These are phyloP conservation scores for Aspergillus calidoustus DNA, from an alignment of 2,329 filamentous ascomycete species.

Conservation along the genomic window DNA sequence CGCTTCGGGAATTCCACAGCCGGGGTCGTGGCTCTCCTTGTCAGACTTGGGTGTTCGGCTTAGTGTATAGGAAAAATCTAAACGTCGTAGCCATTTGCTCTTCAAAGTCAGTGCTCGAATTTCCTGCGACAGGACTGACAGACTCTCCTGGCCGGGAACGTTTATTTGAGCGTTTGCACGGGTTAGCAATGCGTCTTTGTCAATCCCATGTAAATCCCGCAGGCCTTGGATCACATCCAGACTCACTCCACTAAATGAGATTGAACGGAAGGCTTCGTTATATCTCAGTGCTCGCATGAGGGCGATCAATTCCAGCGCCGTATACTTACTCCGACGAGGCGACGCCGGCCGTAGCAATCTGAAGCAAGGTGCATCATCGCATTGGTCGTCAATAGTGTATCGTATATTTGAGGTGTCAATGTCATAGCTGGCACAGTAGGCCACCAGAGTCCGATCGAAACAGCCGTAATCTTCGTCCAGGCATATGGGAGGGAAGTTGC, in stretches of 20 bases:
- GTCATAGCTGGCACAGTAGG: constrained; percentile 72
- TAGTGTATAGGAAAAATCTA: constrained; percentile 69
- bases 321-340: constrained; percentile 58
- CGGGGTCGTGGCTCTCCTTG: constrained; percentile 59
- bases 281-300: constrained; percentile 72
- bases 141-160: constrained; percentile 56
- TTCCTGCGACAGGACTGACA: constrained; percentile 70
- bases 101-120: constrained; percentile 69
- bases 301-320: constrained; percentile 66
- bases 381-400: constrained; percentile 64
- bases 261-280: constrained; percentile 69
- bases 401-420: constrained; percentile 69
- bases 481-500: constrained; percentile 51
- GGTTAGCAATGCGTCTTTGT: constrained; percentile 65
- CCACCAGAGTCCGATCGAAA: constrained; percentile 69
- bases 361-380: constrained; percentile 71
- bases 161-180: constrained; percentile 62
- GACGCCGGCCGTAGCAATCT: constrained; percentile 62
- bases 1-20: constrained; percentile 72
- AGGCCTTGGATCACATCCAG: constrained; percentile 68
- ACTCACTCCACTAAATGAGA: constrained; percentile 68
- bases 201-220: constrained; percentile 63
- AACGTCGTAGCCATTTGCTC: constrained; percentile 63
- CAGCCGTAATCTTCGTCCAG: constrained; percentile 64
- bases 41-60: constrained; percentile 59